Conservation (phyloP, 83 land plant species). For the Thuja plicata region DNA sequence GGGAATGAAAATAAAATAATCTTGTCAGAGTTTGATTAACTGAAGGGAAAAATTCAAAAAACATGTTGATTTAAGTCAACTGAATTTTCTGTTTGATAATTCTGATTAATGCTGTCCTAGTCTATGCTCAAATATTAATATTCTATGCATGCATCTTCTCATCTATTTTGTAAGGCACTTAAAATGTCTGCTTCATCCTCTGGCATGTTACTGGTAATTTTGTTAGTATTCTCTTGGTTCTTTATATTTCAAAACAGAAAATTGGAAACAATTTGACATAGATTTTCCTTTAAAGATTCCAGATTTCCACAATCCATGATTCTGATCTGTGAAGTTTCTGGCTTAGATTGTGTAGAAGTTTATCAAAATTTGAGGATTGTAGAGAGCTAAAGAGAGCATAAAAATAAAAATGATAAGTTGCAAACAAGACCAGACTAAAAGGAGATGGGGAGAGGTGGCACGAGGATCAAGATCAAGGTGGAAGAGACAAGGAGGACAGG, state of each 20-base stretch:
- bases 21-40: neutral
- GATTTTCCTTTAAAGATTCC: neutral
- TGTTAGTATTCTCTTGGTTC: neutral
- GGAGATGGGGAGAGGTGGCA: too few species aligned
- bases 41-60: neutral
- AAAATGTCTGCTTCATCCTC: neutral
- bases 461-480: too few species aligned
- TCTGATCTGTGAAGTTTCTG: too few species aligned
- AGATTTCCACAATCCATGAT: too few species aligned
- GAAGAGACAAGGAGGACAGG: too few species aligned
- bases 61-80: neutral
- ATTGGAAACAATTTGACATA: neutral
- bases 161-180: neutral
- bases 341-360: too few species aligned
- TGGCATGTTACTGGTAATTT: too few species aligned
- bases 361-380: too few species aligned
- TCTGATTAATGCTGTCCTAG: neutral
- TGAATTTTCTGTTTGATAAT: neutral
- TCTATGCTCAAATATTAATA: neutral
- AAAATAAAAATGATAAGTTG: too few species aligned
- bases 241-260: neutral
- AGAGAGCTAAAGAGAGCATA: too few species aligned
- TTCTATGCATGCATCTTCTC: neutral
- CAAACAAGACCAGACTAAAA: too few species aligned
- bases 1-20: neutral